phyloP scores from a whole-genome alignment of 129 eudicot genomes.

The Saussurea involucrata region DNA sequence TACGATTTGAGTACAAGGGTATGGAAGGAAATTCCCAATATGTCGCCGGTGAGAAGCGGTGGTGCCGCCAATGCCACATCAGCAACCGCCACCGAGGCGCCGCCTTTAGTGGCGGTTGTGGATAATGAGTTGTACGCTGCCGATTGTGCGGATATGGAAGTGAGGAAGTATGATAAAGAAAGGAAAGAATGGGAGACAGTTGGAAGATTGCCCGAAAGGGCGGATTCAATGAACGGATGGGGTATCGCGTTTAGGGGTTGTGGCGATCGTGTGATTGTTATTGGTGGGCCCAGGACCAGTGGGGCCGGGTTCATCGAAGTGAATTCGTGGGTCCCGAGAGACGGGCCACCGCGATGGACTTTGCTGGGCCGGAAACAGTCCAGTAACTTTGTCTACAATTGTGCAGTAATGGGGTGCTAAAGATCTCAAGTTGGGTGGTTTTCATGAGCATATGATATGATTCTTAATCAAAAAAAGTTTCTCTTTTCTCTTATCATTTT shows the following conservation, averaged over 20 bases:
- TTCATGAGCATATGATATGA: conserved; percentile 33
- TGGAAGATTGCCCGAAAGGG: conserved; percentile 76
- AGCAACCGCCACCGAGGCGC: conserved; percentile 70
- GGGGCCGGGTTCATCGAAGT: conserved; percentile 67
- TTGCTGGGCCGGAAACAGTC: conserved; percentile 63
- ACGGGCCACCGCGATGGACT: conserved; percentile 70
- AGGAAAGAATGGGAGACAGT: conserved; percentile 51
- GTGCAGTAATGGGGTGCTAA: conserved; percentile 97
- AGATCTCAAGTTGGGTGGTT: conserved; percentile 28
- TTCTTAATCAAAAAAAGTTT: conserved; percentile 36
- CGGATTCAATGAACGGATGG: conserved; percentile 81
- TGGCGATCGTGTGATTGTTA: conserved; percentile 75
- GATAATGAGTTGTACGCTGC: conserved; percentile 79
- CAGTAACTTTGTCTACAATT: conserved; percentile 78
- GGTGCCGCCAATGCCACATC: conserved; percentile 31
- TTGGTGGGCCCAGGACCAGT: conserved; percentile 69
- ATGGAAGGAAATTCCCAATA: conserved; percentile 76
- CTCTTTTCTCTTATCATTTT: conserved; percentile 18
- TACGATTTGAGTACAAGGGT: conserved; percentile 45
- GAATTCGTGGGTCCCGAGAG: conserved; percentile 76
- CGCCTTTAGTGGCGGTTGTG: conserved; percentile 85
- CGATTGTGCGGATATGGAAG: conserved; percentile 76
- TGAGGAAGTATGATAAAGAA: conserved; percentile 56
- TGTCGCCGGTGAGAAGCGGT: conserved; percentile 57
- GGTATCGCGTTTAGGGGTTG: conserved; percentile 88